Percentiles rank a stretch among this genome's conserved stretches.
These are phyloP conservation scores for Haematococcus sp. DNA, from an alignment of 139 green algal species.

Conservation along the genomic window DNA sequence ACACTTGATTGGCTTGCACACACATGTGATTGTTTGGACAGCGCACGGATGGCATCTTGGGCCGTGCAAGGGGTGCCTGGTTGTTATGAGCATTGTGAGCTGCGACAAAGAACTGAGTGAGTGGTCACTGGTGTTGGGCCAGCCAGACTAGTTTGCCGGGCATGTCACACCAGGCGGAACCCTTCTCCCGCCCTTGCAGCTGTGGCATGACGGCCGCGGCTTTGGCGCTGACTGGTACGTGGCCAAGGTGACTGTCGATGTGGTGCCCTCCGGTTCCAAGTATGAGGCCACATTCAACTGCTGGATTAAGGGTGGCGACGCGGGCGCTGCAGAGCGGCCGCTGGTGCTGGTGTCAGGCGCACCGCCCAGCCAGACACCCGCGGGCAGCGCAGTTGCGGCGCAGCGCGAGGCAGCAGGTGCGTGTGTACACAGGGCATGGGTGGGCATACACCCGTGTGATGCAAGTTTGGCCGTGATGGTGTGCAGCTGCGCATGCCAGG, in stretches of 20 bases:
- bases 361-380: conserved; percentile 1
- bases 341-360: conserved; percentile 16
- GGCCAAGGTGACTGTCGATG: conserved; percentile 16
- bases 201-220: conserved; percentile 44
- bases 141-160: too few species aligned
- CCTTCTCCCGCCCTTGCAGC: neutral
- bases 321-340: neutral
- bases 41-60: too few species aligned
- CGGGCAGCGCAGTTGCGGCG: neutral
- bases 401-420: neutral
- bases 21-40: too few species aligned
- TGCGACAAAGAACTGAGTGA: too few species aligned
- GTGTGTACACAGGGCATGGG: too few species aligned
- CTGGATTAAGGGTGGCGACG: conserved; percentile 37
- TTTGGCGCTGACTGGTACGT: conserved; percentile 32
- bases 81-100: too few species aligned
- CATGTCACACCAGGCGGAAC: too few species aligned
- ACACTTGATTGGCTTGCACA: neutral
- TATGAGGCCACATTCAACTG: conserved; percentile 33
- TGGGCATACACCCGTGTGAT: too few species aligned
- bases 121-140: too few species aligned
- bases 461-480: too few species aligned
- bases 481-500: too few species aligned
- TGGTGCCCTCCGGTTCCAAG: conserved; percentile 7
- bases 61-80: too few species aligned